Evolutionary conservation across 2,329 filamentous ascomycete genomes (phyloP), one percentile per base, ranked within the genome.

Genomic region (Annulohypoxylon truncatum): DNA sequence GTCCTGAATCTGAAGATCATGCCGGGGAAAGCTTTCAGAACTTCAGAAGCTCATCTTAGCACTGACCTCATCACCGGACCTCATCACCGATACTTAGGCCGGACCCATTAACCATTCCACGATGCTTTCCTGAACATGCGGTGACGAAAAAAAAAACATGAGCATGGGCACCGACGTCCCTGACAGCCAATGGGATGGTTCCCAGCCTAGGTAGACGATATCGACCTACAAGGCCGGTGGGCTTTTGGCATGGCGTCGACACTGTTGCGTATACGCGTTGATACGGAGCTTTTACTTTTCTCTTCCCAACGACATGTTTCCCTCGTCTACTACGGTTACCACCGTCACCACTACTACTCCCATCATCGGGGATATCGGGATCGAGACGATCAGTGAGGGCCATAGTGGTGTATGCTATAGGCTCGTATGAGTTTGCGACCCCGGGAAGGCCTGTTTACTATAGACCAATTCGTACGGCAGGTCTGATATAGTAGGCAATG

Each of bases 1-100:
- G 53, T 64, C 67, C 54, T 64, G 44, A 38, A 64, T 67, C 44
- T 61, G 67, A 64, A 69, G 67, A 69, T 69, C 60, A 62, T 51
- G 56, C 46, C 56, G 56, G 63, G 56, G 66, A 50, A 59, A 48
- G 24, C 54, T 28, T 51, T 58, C 48, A 47, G 12, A 53, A 48
- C 35, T 51, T 61, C 48, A 51, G n/a, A 56, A 42, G 28, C 44
- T 55, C 47, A 18, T 47, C 46, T 48, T 33, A 52, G 48, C 53
- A 65, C 46, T 63, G 35, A 61, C 59, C 42, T 66, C 51, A 67
- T 22, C 58, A 54, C 47, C 52, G 50, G 35, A 61, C 59, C 42
- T 66, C 51, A 67, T 35, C 58, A 54, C 47, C 52, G 50, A 60
- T 55, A 55, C 44, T 62, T 29, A 51, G 33, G 55, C 42, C 50